A percentile compares a stretch with the other conserved stretches of the same genome.
phyloP scores from a whole-genome alignment of 768 basidiomycete species.

The Dentipellis sp. region DNA sequence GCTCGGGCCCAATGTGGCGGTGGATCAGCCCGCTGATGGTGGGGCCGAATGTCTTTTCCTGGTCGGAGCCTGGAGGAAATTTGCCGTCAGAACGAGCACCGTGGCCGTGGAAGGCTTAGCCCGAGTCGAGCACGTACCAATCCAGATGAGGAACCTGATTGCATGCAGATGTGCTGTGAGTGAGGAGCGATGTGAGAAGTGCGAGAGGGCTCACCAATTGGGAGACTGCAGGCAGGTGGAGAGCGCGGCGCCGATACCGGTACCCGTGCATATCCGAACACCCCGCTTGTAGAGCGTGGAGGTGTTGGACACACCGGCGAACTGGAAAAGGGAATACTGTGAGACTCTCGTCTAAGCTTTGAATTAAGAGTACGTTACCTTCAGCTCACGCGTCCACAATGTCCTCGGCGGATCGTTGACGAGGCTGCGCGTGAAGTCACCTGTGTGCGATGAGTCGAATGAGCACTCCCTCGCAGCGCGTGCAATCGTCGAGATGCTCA shows the following conservation, averaged over 20 bases:
- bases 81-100: background rate
- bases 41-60: slow-evolving; percentile 35
- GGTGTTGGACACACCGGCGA: slow-evolving; percentile 35
- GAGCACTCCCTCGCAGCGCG: too few relatives aligned
- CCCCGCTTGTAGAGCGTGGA: slow-evolving; percentile 35
- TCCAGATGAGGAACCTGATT: slow-evolving; percentile 31
- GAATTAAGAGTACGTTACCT: slow-evolving; percentile 18
- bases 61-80: slow-evolving; percentile 26
- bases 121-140: slow-evolving; percentile 14
- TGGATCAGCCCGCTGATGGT: slow-evolving; percentile 32
- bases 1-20: slow-evolving; percentile 28
- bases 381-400: slow-evolving; percentile 35
- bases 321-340: slow-evolving; percentile 15
- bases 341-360: background rate
- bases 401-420: slow-evolving; percentile 31
- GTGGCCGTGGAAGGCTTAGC: background rate
- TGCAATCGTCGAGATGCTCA: background rate
- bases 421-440: slow-evolving; percentile 33
- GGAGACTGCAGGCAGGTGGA: slow-evolving; percentile 34
- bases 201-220: slow-evolving; percentile 22
- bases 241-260: slow-evolving; percentile 34
- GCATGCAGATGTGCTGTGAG: background rate
- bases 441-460: slow-evolving; percentile 1
- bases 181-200: background rate
- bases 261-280: slow-evolving; percentile 35